Evolutionary conservation across 1,284 basidiomycete species (phyloP).

Genomic region (Ganoderma resinaceum): DNA sequence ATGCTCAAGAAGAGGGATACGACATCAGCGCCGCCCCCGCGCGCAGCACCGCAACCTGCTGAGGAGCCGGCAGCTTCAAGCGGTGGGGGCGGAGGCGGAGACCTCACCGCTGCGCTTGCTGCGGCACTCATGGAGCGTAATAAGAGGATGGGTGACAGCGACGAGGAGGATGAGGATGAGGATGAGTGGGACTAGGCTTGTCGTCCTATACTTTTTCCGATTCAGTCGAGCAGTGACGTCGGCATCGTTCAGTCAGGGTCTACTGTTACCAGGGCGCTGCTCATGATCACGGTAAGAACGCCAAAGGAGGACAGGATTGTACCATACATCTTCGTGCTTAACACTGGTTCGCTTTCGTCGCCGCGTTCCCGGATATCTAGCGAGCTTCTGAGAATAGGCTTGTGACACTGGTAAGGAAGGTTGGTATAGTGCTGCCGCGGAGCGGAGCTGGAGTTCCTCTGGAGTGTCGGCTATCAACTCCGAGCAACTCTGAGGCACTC

Average conservation of each 20-base stretch:
- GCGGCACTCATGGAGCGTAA: slow-evolving; percentile 80
- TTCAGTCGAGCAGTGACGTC: neutral
- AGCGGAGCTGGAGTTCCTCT: no score
- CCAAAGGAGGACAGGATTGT: slow-evolving; percentile 8
- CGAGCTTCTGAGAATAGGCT: neutral
- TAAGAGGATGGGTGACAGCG: slow-evolving; percentile 90
- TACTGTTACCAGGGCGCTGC: neutral
- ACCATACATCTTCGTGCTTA: slow-evolving; percentile 16
- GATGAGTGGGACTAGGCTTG: slow-evolving; percentile 81
- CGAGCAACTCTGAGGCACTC: no score
- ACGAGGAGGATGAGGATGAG: slow-evolving; percentile 91
- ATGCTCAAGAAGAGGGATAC: slow-evolving; percentile 72
- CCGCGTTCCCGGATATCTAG: neutral
- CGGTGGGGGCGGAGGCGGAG: slow-evolving; percentile 52
- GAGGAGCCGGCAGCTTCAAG: slow-evolving; percentile 44
- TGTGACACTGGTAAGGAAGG: neutral
- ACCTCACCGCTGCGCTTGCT: slow-evolving; percentile 72
- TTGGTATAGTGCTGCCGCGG: no score
- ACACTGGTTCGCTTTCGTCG: slow-evolving; percentile 2
- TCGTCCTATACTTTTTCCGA: neutral
- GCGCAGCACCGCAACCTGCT: slow-evolving; percentile 50
- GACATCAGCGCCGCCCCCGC: slow-evolving; percentile 43
- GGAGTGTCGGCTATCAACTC: no score
- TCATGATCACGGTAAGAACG: neutral
- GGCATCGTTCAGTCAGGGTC: neutral